These are phyloP conservation scores for Xylaria longipes DNA, from an alignment of 495 filamentous ascomycete species.

Conservation along the genomic window DNA sequence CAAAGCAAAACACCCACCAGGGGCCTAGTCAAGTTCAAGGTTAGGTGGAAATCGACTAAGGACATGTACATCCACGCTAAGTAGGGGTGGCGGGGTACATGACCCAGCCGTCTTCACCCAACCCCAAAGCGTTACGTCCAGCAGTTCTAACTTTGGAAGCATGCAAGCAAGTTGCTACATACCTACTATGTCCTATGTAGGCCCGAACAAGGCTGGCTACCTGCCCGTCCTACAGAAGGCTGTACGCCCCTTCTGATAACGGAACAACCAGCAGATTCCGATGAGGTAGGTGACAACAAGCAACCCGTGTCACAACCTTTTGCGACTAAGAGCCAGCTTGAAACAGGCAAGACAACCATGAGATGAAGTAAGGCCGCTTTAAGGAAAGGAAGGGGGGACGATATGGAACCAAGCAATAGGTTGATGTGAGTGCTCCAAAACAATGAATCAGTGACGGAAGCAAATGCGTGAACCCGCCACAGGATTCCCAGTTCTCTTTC, in stretches of 20 bases:
- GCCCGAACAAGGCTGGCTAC: conserved; percentile 20
- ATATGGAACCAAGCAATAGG: conserved; percentile 10
- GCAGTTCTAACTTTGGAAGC: conserved; percentile 4
- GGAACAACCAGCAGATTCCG: background rate
- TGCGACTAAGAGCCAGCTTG: background rate
- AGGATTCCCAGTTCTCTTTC: conserved; percentile 20
- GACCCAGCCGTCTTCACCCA: background rate
- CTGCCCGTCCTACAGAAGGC: background rate
- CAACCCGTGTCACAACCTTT: background rate
- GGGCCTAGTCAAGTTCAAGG: conserved; percentile 12
- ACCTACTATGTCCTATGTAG: background rate
- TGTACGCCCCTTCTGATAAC: background rate
- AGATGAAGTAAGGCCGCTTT: conserved; percentile 4
- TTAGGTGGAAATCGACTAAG: background rate
- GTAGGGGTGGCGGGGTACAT: conserved; percentile 37
- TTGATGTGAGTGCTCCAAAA: conserved; percentile 5
- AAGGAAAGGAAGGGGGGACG: background rate
- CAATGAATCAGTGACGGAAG: conserved; percentile 26
- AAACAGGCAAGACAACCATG: conserved; percentile 4
- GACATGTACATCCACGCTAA: conserved; percentile 32
- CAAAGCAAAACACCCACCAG: conserved; percentile 31
- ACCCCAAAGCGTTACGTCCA: background rate
- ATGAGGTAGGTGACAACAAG: background rate
- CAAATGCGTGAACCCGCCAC: conserved; percentile 26
- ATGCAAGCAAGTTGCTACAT: too few species aligned